Evolutionary conservation across 1,284 basidiomycete species (phyloP).

Genomic region (Sporisorium sorghi): DNA sequence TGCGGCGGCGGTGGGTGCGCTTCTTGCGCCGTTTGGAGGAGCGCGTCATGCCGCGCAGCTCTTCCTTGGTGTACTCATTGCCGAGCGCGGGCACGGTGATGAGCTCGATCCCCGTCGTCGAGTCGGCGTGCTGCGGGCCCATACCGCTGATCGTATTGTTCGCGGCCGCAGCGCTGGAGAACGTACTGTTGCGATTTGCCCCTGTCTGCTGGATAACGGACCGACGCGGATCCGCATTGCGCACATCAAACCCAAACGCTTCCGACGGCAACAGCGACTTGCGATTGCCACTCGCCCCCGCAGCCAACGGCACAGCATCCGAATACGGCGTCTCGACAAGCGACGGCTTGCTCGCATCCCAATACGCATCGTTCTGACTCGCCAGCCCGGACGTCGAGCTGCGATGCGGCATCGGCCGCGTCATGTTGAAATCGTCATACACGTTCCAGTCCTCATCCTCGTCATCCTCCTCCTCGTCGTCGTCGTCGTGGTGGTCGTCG

Average conservation of each 20-base stretch:
- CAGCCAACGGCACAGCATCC: conserved; percentile 8
- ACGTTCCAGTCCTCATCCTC: conserved; percentile 64
- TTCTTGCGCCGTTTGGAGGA: conserved; percentile 36
- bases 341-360: conserved; percentile 38
- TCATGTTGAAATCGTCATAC: conserved; percentile 66
- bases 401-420: conserved; percentile 43
- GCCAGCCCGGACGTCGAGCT: conserved; percentile 23
- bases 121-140: conserved; percentile 42
- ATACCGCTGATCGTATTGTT: conserved; percentile 27
- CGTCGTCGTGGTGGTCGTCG: conserved; percentile 28
- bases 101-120: conserved; percentile 58
- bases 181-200: conserved; percentile 12
- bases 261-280: conserved; percentile 47
- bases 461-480: conserved; percentile 45
- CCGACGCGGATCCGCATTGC: conserved; percentile 55
- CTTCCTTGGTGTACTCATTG: conserved; percentile 59
- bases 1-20: conserved; percentile 24
- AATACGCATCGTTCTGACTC: conserved; percentile 31
- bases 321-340: conserved; percentile 36
- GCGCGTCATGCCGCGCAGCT: conserved; percentile 53
- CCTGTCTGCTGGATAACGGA: conserved; percentile 31
- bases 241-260: conserved; percentile 62
- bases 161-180: neutral
- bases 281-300: conserved; percentile 16
- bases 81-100: conserved; percentile 66